phyloP scores from a whole-genome alignment of 148 eudicot species.

The Dysphania ambrosioides region DNA sequence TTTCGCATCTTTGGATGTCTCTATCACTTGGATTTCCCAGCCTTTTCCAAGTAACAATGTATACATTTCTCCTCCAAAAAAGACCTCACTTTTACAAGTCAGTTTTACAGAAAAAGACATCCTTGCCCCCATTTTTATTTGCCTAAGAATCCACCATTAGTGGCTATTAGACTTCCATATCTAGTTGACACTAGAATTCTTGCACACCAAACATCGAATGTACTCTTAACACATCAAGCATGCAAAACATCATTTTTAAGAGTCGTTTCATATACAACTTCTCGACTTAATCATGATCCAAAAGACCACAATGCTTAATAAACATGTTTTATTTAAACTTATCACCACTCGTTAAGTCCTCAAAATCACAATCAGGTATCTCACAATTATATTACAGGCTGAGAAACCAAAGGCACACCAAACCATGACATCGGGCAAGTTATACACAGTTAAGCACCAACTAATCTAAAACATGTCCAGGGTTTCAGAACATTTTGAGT shows the following conservation, averaged over 20 bases:
- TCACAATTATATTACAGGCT: constrained; percentile 28
- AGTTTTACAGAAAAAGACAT: too few species aligned
- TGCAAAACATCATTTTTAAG: too few species aligned
- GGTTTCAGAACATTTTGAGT: constrained; percentile 4
- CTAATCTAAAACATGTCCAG: constrained; percentile 14
- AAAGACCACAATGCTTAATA: not conserved
- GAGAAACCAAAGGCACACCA: constrained; percentile 26
- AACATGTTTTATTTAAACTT: not conserved
- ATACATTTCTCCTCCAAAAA: too few species aligned
- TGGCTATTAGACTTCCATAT: constrained; percentile 12
- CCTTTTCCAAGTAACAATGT: too few species aligned
- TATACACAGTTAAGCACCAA: constrained; percentile 30
- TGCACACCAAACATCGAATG: not conserved
- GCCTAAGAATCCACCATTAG: not conserved
- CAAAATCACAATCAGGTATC: constrained; percentile 8
- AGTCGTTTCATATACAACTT: too few species aligned
- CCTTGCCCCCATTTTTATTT: constrained; percentile 11
- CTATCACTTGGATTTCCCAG: constrained; percentile 24
- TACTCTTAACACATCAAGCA: constrained; percentile 1
- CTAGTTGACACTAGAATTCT: constrained; percentile 7
- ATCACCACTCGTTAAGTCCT: constrained; percentile 8
- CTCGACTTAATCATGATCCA: not conserved
- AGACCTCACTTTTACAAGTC: too few species aligned
- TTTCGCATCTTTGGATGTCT: constrained; percentile 28
- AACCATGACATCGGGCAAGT: constrained; percentile 14